These are phyloP conservation scores for Candida nonsorbophila DNA, from an alignment of 805 yeast species.

Conservation along the genomic window DNA sequence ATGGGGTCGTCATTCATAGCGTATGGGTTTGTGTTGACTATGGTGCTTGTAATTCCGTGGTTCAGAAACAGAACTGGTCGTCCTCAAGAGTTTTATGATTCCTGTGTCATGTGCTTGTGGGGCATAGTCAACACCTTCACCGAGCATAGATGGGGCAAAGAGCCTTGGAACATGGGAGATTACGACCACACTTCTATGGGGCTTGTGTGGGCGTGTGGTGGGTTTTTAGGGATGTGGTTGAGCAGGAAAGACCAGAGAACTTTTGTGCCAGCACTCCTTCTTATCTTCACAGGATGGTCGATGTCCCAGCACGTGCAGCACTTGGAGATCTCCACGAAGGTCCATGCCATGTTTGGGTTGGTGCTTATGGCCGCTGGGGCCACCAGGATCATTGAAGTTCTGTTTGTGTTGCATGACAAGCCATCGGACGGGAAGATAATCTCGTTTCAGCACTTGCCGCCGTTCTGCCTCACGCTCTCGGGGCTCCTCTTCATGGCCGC, in stretches of 20 bases:
- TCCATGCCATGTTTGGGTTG: constrained; percentile 82
- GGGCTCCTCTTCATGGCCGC: constrained; percentile 91
- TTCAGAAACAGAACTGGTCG: constrained; percentile 38
- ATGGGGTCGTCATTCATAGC: constrained; percentile 88
- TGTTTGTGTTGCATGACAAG: constrained; percentile 66
- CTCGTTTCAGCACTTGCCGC: constrained; percentile 83
- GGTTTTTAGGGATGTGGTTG: constrained; percentile 75
- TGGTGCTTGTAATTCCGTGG: constrained; percentile 74
- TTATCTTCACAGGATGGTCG: constrained; percentile 88
- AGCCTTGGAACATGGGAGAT: constrained; percentile 88
- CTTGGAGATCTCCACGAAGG: constrained; percentile 72
- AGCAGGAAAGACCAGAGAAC: constrained; percentile 58
- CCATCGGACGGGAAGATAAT: constrained; percentile 42
- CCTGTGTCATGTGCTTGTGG: constrained; percentile 76
- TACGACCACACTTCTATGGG: constrained; percentile 97
- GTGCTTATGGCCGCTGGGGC: constrained; percentile 76
- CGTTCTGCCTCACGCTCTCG: constrained; percentile 70
- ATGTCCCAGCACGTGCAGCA: constrained; percentile 88
- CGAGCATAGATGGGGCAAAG: constrained; percentile 91
- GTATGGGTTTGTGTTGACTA: constrained; percentile 68
- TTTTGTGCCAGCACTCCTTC: constrained; percentile 74
- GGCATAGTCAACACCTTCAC: constrained; percentile 94
- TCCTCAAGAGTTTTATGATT: constrained; percentile 79
- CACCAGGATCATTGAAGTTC: constrained; percentile 71
- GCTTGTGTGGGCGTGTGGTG: constrained; percentile 94